A percentile compares a stretch with the other conserved stretches of the same genome.
Conservation (phyloP, 2,329 filamentous ascomycete genomes). For the Raffaelea deltoideospora region DNA sequence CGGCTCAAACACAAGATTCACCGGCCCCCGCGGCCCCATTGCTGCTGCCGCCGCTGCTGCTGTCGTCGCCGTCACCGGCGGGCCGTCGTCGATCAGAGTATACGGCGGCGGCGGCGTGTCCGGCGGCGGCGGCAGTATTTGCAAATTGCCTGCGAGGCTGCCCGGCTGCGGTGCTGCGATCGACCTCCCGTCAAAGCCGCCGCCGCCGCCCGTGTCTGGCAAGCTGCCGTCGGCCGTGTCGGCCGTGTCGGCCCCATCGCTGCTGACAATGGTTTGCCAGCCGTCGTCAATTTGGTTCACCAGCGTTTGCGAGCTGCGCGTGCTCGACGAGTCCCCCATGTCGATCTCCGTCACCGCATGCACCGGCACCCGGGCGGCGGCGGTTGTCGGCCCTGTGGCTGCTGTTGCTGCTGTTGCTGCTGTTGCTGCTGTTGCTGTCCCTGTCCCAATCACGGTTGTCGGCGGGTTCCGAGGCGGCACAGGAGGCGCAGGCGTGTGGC, state of each 20-base stretch:
- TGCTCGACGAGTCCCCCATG: slow-evolving; percentile 26
- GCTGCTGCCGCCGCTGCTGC: neutral
- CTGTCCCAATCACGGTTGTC: too few relatives aligned
- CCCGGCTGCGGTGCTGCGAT: too few relatives aligned
- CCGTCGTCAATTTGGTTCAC: slow-evolving; percentile 26
- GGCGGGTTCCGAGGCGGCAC: slow-evolving; percentile 10
- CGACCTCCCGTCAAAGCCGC: too few relatives aligned
- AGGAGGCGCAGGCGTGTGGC: slow-evolving; percentile 26
- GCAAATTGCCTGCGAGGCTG: too few relatives aligned
- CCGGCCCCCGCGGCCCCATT: neutral
- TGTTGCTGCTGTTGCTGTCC: too few relatives aligned
- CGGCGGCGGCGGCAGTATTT: neutral
- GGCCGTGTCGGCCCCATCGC: too few relatives aligned
- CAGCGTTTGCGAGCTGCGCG: slow-evolving; percentile 35
- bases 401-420: too few relatives aligned
- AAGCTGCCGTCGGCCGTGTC: neutral
- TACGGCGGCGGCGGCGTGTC: neutral
- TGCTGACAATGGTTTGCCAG: slow-evolving; percentile 19
- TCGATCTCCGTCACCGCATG: slow-evolving; percentile 13
- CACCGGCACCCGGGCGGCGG: slow-evolving; percentile 11
- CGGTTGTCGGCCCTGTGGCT: too few relatives aligned
- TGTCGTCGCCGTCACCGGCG: neutral
- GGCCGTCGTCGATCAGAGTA: neutral
- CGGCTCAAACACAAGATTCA: slow-evolving; percentile 7
- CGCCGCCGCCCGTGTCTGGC: neutral